Conservation (phyloP, 2,329 filamentous ascomycete species). For the Claviceps arundinis region DNA sequence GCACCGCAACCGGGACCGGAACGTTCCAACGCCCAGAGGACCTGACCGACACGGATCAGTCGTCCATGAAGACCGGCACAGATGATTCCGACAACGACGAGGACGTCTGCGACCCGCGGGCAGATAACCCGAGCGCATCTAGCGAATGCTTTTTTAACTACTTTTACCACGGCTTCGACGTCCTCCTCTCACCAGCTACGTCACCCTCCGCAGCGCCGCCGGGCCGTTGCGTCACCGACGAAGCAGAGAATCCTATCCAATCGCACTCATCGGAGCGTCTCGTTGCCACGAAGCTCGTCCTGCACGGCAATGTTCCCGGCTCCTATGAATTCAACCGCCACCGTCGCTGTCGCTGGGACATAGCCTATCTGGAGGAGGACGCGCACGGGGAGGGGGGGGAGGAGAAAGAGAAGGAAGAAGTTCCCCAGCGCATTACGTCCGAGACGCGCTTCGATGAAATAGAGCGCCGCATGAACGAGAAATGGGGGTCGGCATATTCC, state of each 20-base stretch:
- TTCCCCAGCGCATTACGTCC: constrained; percentile 43
- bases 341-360: constrained; percentile 75
- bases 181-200: constrained; percentile 71
- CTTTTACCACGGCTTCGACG: constrained; percentile 88
- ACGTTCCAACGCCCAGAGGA: constrained; percentile 39
- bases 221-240: constrained; percentile 11
- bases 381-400: not conserved
- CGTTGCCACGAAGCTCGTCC: constrained; percentile 79
- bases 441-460: constrained; percentile 69
- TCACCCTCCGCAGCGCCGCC: constrained; percentile 49
- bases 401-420: constrained; percentile 18
- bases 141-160: constrained; percentile 93
- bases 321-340: constrained; percentile 96
- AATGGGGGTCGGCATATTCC: constrained; percentile 56
- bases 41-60: constrained; percentile 60
- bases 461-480: constrained; percentile 51
- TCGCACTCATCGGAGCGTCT: constrained; percentile 46
- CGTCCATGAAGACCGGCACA: constrained; percentile 56
- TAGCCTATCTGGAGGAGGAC: constrained; percentile 37
- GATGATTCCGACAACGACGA: constrained; percentile 52
- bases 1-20: constrained; percentile 20
- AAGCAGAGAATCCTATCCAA: constrained; percentile 21
- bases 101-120: constrained; percentile 43
- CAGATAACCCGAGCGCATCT: constrained; percentile 35
- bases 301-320: constrained; percentile 89